Base-by-base conservation (phyloP, 2,329 filamentous ascomycete genomes). In the Nigrospora oryzae region DNA sequence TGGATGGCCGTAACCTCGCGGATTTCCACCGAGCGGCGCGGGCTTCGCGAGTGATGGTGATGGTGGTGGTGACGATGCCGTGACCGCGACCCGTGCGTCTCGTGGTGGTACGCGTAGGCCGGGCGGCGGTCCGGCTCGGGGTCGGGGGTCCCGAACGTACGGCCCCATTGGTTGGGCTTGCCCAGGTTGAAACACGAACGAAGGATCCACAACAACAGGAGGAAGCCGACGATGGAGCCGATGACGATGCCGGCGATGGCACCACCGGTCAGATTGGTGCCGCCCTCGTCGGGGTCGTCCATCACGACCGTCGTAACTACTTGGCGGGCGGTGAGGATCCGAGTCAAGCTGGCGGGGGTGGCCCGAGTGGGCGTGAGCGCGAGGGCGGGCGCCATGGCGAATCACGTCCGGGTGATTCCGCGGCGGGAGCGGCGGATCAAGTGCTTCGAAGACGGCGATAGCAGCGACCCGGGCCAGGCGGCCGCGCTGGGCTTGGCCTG, bases 211-310 rank as follows among this genome's bases (percentile, higher is more conserved):
- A 68, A 47, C 4, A 75, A 46, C 0, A 74, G 58, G 12, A 75
- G 57, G 36, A 70, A 52, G n/a, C 70, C 70, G 38, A 54, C 63
- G 42, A 75, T 61, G 19, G 68, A 69, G 16, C 71, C 71, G 49
- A 75, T 66, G 39, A 75, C 68, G 47, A 75, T 75, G 38, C 71
- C 72, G 1, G 70, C 71, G 41, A 76, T 75, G 39, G 69, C 71
- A 38, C 72, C 72, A 40, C 69, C 70, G 36, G 60, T 66, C 12
- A 75, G 61, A 11, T 44, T 50, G n/a, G 47, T 56, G 0, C 53
- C 53, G 2, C 49, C 42, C 7, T 50, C 47, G 13, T 52, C 48
- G 35, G 49, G 47, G 38, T 49, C 53, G 40, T 49, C 38, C 33
- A 51, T 47, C 8, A 60, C 44, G 35, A 59, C 53, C 2, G 56